Conservation (phyloP, 345 rosid genomes). For the Cardamine occulta region DNA sequence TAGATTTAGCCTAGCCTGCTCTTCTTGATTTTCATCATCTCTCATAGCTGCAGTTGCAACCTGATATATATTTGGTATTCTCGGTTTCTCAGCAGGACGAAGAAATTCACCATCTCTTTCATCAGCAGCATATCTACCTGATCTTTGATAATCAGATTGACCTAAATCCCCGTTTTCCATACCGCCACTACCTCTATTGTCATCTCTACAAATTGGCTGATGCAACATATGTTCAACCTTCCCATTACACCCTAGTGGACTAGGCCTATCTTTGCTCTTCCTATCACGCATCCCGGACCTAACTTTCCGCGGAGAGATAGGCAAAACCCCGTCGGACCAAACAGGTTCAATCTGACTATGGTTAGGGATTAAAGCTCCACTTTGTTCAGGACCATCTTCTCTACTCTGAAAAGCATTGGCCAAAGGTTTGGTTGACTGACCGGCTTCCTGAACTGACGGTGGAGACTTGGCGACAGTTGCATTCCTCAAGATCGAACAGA, state of each 20-base stretch:
- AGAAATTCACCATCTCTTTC: constrained; percentile 59
- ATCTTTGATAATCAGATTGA: constrained; percentile 68
- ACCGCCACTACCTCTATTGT: constrained; percentile 50
- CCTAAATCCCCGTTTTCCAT: constrained; percentile 75
- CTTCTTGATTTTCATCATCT: constrained; percentile 65
- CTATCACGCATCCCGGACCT: constrained; percentile 75
- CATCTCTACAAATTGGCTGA: constrained; percentile 57
- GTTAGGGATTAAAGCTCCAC: constrained; percentile 57
- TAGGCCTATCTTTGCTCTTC: constrained; percentile 78
- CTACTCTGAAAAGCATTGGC: constrained; percentile 40
- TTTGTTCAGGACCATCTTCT: constrained; percentile 57
- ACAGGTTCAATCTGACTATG: constrained; percentile 61
- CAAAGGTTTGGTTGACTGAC: constrained; percentile 52
- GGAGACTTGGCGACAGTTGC: constrained; percentile 69
- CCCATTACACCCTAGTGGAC: constrained; percentile 85
- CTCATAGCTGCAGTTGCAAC: constrained; percentile 38
- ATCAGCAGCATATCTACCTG: constrained; percentile 59
- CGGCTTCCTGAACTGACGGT: constrained; percentile 60
- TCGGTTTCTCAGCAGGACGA: constrained; percentile 47
- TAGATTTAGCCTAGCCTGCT: constrained; percentile 46
- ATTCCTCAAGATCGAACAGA: constrained; percentile 78
- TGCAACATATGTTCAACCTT: constrained; percentile 66
- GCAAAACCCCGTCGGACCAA: constrained; percentile 86
- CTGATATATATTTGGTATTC: constrained; percentile 49
- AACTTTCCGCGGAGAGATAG: constrained; percentile 54